Evolutionary conservation across 2,329 filamentous ascomycete species (phyloP).

Genomic region (Colletotrichum tropicicola): DNA sequence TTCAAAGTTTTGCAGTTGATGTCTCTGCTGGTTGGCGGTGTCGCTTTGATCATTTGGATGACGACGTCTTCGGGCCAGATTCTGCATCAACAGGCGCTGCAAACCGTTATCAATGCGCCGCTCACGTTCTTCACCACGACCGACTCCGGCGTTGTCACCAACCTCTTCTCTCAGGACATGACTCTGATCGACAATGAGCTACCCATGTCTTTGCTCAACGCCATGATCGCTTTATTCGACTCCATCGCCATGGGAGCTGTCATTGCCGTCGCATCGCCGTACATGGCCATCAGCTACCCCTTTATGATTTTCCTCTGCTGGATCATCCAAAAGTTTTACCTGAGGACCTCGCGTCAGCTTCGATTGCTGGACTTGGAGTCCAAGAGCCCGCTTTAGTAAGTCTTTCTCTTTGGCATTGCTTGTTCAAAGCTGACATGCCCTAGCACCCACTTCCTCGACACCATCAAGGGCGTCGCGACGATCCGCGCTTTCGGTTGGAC

Average conservation of each 20-base stretch:
- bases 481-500: conserved; percentile 65
- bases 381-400: conserved; percentile 62
- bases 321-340: conserved; percentile 60
- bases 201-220: conserved; percentile 38
- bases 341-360: conserved; percentile 65
- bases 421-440: not conserved
- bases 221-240: conserved; percentile 26
- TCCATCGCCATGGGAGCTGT: conserved; percentile 51
- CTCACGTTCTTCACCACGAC: conserved; percentile 47
- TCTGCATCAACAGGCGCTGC: conserved; percentile 35
- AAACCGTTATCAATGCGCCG: conserved; percentile 39
- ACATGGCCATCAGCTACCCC: conserved; percentile 55
- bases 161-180: conserved; percentile 50
- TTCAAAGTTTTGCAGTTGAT: conserved; percentile 25
- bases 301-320: conserved; percentile 52
- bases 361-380: conserved; percentile 65
- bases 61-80: conserved; percentile 33
- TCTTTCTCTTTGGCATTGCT: not conserved
- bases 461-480: conserved; percentile 59
- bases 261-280: conserved; percentile 48
- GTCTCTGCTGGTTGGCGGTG: conserved; percentile 25
- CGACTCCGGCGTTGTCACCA: conserved; percentile 46
- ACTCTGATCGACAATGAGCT: conserved; percentile 44
- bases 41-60: conserved; percentile 33
- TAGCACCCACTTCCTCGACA: conserved; percentile 58